Evolutionary conservation across 352 stramenopile species (phyloP).

Genomic region (Phytophthora meadii): DNA sequence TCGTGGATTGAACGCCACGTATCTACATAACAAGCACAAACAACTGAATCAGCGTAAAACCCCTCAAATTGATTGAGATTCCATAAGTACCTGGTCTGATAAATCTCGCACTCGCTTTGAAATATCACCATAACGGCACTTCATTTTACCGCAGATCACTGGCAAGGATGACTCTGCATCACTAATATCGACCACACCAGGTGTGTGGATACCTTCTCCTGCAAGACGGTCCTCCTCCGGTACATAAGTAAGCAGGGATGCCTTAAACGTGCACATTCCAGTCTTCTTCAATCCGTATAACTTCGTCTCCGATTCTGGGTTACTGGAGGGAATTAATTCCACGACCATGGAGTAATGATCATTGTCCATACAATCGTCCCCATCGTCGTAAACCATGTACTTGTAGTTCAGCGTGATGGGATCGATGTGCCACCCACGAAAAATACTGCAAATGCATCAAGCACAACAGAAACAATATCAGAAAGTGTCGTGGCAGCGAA

Average conservation of each 20-base stretch:
- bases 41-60: constrained; percentile 5
- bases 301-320: constrained; percentile 43
- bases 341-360: constrained; percentile 55
- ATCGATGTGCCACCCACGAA: constrained; percentile 80
- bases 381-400: constrained; percentile 80
- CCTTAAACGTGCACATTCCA: constrained; percentile 63
- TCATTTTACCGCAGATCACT: constrained; percentile 76
- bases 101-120: constrained; percentile 54
- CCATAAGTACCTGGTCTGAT: constrained; percentile 51
- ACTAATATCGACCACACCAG: constrained; percentile 73
- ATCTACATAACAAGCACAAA: constrained; percentile 26
- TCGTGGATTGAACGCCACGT: constrained; percentile 32
- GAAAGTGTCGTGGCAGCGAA: neutral
- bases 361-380: constrained; percentile 63
- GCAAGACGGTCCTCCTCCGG: constrained; percentile 47
- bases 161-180: constrained; percentile 59
- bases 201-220: constrained; percentile 64
- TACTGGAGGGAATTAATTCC: constrained; percentile 59
- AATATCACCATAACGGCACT: constrained; percentile 67
- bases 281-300: constrained; percentile 65
- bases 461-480: neutral
- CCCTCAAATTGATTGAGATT: neutral
- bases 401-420: constrained; percentile 83
- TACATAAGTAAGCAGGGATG: constrained; percentile 59
- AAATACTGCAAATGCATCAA: constrained; percentile 55